Conservation (phyloP, 768 basidiomycete species). For the Mycena galericulata region DNA sequence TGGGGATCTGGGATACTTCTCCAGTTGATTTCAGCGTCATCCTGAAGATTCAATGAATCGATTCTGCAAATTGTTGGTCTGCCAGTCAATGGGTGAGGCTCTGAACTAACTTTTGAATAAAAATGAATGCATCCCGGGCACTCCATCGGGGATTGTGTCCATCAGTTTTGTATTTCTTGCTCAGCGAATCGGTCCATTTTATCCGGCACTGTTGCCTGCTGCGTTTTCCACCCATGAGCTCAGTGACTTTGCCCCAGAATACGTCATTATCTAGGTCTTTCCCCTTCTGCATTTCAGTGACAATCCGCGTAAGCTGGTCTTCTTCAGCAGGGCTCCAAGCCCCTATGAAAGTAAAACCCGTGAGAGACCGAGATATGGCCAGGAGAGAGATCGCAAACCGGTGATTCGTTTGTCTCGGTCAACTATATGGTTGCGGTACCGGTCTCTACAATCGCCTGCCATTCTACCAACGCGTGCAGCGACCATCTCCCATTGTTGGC, state of each 20-base stretch:
- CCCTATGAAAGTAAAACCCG: conserved; percentile 50
- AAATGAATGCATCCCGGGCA: conserved; percentile 79
- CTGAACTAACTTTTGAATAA: conserved; percentile 79
- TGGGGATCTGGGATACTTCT: conserved; percentile 76
- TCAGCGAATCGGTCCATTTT: conserved; percentile 89
- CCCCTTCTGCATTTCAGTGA: conserved; percentile 79
- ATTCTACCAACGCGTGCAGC: conserved; percentile 77
- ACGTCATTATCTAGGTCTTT: conserved; percentile 82
- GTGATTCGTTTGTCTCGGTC: conserved; percentile 71
- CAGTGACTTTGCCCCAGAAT: conserved; percentile 84
- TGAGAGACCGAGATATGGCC: not conserved
- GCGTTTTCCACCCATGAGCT: conserved; percentile 80
- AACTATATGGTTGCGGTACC: conserved; percentile 86
- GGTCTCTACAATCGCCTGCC: conserved; percentile 86
- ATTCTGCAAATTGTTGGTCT: conserved; percentile 58
- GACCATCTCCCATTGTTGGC: conserved; percentile 87
- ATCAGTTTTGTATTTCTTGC: conserved; percentile 77
- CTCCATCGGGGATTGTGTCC: conserved; percentile 82
- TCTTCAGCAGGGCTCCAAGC: conserved; percentile 87
- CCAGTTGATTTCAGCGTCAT: conserved; percentile 91
- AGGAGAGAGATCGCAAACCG: conserved; percentile 55
- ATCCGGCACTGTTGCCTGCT: conserved; percentile 88
- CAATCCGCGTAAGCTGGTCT: conserved; percentile 77
- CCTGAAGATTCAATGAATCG: conserved; percentile 77
- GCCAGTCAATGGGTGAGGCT: not conserved